These are phyloP conservation scores for Podila minutissima DNA, from an alignment of 192 early-diverging fungal species.

Conservation along the genomic window DNA sequence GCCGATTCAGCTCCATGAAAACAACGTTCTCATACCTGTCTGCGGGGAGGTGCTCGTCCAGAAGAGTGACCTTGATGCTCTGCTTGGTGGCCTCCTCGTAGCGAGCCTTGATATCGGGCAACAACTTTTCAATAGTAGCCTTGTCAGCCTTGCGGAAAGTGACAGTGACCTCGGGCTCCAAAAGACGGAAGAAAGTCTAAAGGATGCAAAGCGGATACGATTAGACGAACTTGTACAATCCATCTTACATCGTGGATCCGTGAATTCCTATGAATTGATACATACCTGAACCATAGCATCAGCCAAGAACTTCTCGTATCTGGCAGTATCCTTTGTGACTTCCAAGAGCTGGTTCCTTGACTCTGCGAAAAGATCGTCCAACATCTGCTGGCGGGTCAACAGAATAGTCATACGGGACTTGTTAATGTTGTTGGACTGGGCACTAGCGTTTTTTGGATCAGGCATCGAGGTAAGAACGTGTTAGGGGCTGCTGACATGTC, in stretches of 20 bases:
- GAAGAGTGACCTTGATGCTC: conserved; percentile 60
- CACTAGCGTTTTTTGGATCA: conserved; percentile 55
- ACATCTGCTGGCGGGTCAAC: conserved; percentile 86
- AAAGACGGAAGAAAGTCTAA: conserved; percentile 83
- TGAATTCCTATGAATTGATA: too few species aligned
- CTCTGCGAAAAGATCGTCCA: conserved; percentile 85
- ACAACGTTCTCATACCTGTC: conserved; percentile 53
- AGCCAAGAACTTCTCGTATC: conserved; percentile 73
- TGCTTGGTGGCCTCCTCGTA: conserved; percentile 68
- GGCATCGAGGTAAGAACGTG: neutral
- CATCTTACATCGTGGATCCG: too few species aligned
- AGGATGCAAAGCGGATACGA: neutral
- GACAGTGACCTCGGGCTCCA: conserved; percentile 80
- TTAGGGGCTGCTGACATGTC: conserved; percentile 5
- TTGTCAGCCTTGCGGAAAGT: conserved; percentile 79
- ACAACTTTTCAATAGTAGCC: conserved; percentile 64
- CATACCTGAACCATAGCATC: conserved; percentile 82
- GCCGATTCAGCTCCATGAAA: neutral
- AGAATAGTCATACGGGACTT: conserved; percentile 92
- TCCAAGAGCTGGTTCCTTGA: conserved; percentile 68
- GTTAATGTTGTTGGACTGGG: conserved; percentile 96
- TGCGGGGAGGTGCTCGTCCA: conserved; percentile 74
- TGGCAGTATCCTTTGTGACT: conserved; percentile 63
- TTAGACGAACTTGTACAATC: neutral
- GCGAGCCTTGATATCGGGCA: conserved; percentile 56